A percentile compares a stretch with the other conserved stretches of the same genome.
These are phyloP conservation scores for Ophiobolus disseminans DNA, from an alignment of 2,329 filamentous ascomycete species.

Conservation along the genomic window DNA sequence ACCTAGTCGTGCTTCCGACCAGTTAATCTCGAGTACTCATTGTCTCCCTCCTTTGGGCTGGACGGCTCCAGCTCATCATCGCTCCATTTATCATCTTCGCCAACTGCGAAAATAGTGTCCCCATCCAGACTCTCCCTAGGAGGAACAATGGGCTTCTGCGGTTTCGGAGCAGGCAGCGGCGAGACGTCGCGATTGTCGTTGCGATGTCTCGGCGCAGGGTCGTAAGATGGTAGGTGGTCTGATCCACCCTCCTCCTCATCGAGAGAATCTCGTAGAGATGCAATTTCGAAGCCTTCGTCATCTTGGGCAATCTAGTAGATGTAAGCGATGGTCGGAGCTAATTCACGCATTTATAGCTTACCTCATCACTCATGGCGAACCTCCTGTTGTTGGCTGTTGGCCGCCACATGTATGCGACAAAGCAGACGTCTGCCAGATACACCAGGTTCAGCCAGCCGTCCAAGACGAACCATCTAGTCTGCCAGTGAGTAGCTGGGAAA, in stretches of 20 bases:
- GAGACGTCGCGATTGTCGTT: conserved; percentile 48
- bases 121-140: conserved; percentile 75
- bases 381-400: conserved; percentile 95
- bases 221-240: conserved; percentile 49
- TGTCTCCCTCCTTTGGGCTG: conserved; percentile 46
- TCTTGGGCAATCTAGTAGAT: conserved; percentile 81
- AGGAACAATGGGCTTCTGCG: conserved; percentile 57
- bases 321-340: conserved; percentile 36
- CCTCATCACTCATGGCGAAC: conserved; percentile 98
- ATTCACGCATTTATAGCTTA: conserved; percentile 45
- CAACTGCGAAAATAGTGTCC: conserved; percentile 95
- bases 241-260: conserved; percentile 66
- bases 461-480: conserved; percentile 94
- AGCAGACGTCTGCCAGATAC: conserved; percentile 91
- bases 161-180: conserved; percentile 61
- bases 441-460: conserved; percentile 98
- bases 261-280: conserved; percentile 80
- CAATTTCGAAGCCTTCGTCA: conserved; percentile 97
- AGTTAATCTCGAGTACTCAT: conserved; percentile 43
- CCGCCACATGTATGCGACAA: conserved; percentile 94
- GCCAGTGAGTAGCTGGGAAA: conserved; percentile 97
- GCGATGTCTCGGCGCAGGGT: conserved; percentile 45
- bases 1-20: conserved; percentile 43
- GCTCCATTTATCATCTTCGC: conserved; percentile 84
- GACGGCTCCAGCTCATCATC: conserved; percentile 70